A percentile compares a stretch with the other conserved stretches of the same genome.
Conservation (phyloP, 441 rosid genomes). For the Erysimum pusillum region DNA sequence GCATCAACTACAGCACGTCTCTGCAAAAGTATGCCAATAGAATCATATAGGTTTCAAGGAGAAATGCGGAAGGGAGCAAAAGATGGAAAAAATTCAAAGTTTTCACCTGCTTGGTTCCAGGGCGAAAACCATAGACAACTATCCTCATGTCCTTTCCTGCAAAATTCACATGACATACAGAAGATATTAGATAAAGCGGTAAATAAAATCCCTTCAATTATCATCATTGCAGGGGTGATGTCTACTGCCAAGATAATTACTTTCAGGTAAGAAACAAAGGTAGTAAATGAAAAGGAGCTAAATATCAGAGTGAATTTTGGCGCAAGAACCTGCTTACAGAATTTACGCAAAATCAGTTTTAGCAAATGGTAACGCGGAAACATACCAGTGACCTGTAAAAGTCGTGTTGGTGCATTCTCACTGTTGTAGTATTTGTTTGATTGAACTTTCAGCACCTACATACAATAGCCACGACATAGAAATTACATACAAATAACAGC, state of each 20-base stretch:
- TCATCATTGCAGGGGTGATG: slow-evolving; percentile 13
- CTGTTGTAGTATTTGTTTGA: slow-evolving; percentile 66
- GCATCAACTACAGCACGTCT: slow-evolving; percentile 82
- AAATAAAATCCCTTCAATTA: slow-evolving; percentile 28
- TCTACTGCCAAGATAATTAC: slow-evolving; percentile 19
- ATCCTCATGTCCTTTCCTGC: slow-evolving; percentile 99
- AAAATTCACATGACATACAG: slow-evolving; percentile 42
- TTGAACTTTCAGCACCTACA: slow-evolving; percentile 75
- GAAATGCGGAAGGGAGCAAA: slow-evolving; percentile 10
- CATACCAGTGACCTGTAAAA: slow-evolving; percentile 94
- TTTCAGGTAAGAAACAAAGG: slow-evolving; percentile 12
- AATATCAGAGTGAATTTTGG: not conserved
- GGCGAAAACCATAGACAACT: slow-evolving; percentile 92
- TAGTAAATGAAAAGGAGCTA: slow-evolving; percentile 13
- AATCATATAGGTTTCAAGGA: slow-evolving; percentile 28
- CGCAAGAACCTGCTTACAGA: slow-evolving; percentile 7
- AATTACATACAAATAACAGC: slow-evolving; percentile 21
- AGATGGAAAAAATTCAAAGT: slow-evolving; percentile 4
- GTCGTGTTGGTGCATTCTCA: slow-evolving; percentile 72
- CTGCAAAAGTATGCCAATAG: slow-evolving; percentile 52
- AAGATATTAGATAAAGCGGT: slow-evolving; percentile 18
- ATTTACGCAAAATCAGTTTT: slow-evolving; percentile 1
- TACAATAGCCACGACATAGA: slow-evolving; percentile 38
- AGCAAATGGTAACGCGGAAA: slow-evolving; percentile 16
- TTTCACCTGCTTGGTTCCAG: slow-evolving; percentile 89